Evolutionary conservation across 352 stramenopile species (phyloP).

Genomic region (Globisporangium spinosum): DNA sequence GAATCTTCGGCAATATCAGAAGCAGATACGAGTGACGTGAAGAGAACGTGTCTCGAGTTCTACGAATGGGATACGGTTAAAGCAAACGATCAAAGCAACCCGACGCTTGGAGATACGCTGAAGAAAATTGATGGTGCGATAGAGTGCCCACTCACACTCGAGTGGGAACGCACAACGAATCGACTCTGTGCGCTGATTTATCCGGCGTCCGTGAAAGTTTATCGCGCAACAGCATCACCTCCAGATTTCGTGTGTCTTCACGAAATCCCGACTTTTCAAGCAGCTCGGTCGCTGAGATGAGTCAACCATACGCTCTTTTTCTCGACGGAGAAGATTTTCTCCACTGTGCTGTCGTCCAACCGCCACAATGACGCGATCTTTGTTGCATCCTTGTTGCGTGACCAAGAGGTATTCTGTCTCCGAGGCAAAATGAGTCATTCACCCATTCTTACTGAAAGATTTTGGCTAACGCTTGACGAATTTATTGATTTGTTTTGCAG

Average conservation of each 20-base stretch:
- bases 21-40: slow-evolving; percentile 37
- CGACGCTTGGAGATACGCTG: slow-evolving; percentile 13
- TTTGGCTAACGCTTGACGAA: background rate
- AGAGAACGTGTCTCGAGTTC: slow-evolving; percentile 65
- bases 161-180: slow-evolving; percentile 50
- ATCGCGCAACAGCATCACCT: slow-evolving; percentile 27
- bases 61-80: slow-evolving; percentile 52
- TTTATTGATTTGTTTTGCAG: background rate
- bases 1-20: slow-evolving; percentile 7
- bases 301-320: slow-evolving; percentile 73
- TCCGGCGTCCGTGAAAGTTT: slow-evolving; percentile 40
- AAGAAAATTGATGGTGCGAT: slow-evolving; percentile 30
- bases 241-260: slow-evolving; percentile 41
- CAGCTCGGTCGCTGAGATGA: slow-evolving; percentile 49
- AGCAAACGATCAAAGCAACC: slow-evolving; percentile 14
- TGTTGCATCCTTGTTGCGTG: slow-evolving; percentile 42
- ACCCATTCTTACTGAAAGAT: background rate
- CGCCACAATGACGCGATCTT: slow-evolving; percentile 48
- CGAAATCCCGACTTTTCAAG: slow-evolving; percentile 44
- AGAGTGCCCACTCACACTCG: slow-evolving; percentile 53
- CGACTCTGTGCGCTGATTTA: slow-evolving; percentile 65
- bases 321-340: slow-evolving; percentile 30
- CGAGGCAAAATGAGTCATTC: background rate
- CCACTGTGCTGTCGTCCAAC: slow-evolving; percentile 19
- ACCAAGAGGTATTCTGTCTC: slow-evolving; percentile 17